These are phyloP conservation scores for Prunus davidiana DNA, from an alignment of 306 rosid genomes.

Conservation along the genomic window DNA sequence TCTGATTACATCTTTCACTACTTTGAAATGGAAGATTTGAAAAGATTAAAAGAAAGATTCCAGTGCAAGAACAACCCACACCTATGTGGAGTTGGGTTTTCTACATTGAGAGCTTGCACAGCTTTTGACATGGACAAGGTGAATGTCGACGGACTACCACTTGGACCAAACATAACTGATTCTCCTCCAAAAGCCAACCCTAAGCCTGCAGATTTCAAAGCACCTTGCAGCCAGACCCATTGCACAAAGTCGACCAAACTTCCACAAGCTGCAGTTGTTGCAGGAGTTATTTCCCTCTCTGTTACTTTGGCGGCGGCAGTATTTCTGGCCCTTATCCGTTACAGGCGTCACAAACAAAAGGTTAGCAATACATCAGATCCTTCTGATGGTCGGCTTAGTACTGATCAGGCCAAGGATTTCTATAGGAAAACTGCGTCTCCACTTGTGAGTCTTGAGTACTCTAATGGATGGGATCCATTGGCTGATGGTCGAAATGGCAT, in stretches of 20 bases:
- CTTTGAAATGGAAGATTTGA: slow-evolving; percentile 51
- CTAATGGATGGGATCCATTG: slow-evolving; percentile 72
- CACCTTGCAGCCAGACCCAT: slow-evolving; percentile 45
- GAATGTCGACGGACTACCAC: slow-evolving; percentile 27
- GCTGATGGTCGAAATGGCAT: slow-evolving; percentile 42
- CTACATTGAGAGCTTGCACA: slow-evolving; percentile 54
- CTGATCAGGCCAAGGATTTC: slow-evolving; percentile 59
- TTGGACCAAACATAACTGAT: slow-evolving; percentile 17
- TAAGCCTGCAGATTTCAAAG: slow-evolving; percentile 40
- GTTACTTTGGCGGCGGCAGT: slow-evolving; percentile 35
- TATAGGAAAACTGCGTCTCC: slow-evolving; percentile 68
- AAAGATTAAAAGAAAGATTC: slow-evolving; percentile 61
- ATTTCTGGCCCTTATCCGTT: slow-evolving; percentile 43
- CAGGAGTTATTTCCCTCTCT: slow-evolving; percentile 35
- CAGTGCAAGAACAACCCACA: slow-evolving; percentile 61
- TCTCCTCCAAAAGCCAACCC: slow-evolving; percentile 41
- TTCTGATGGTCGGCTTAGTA: slow-evolving; percentile 60
- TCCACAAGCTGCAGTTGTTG: slow-evolving; percentile 45
- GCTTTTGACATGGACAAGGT: slow-evolving; percentile 29
- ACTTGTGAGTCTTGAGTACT: slow-evolving; percentile 71
- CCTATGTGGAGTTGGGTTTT: slow-evolving; percentile 71
- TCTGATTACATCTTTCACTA: slow-evolving; percentile 26
- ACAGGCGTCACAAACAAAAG: slow-evolving; percentile 71
- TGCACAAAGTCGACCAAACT: slow-evolving; percentile 51
- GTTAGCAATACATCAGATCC: slow-evolving; percentile 46